A percentile compares a stretch with the other conserved stretches of the same genome.
Conservation (phyloP, 2,329 filamentous ascomycete genomes). For the Alternaria ethzedia region DNA sequence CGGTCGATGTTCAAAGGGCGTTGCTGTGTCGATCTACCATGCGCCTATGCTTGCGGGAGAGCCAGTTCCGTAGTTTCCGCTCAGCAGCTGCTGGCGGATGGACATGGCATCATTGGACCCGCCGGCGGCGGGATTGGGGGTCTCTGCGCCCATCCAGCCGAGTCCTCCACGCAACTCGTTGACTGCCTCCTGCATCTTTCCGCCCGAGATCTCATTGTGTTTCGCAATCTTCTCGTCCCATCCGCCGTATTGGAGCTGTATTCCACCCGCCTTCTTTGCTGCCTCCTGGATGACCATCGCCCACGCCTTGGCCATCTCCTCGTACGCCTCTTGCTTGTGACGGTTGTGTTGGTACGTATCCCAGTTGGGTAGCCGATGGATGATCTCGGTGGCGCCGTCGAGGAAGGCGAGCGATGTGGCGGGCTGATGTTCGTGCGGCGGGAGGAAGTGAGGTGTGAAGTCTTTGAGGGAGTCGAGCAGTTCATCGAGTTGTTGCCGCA, state of each 20-base stretch:
- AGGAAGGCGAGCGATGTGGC: slow-evolving; percentile 84
- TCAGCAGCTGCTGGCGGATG: slow-evolving; percentile 58
- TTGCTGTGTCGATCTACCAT: slow-evolving; percentile 51
- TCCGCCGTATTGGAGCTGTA: slow-evolving; percentile 84
- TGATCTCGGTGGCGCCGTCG: slow-evolving; percentile 86
- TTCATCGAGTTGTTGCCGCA: slow-evolving; percentile 78
- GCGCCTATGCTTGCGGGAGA: slow-evolving; percentile 62
- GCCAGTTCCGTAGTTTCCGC: slow-evolving; percentile 62
- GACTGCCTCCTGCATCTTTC: slow-evolving; percentile 80
- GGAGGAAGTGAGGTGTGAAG: slow-evolving; percentile 94
- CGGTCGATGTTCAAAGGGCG: not conserved
- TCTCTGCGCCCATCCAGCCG: slow-evolving; percentile 73
- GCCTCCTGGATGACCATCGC: slow-evolving; percentile 88
- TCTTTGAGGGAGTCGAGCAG: slow-evolving; percentile 90
- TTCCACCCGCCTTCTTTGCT: slow-evolving; percentile 87
- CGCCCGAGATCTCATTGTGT: slow-evolving; percentile 86
- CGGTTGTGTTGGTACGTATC: slow-evolving; percentile 86
- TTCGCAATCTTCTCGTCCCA: slow-evolving; percentile 90
- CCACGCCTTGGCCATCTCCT: slow-evolving; percentile 95
- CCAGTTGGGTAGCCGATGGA: slow-evolving; percentile 91
- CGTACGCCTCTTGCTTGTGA: slow-evolving; percentile 94
- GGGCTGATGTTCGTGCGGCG: slow-evolving; percentile 86
- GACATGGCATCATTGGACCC: slow-evolving; percentile 41
- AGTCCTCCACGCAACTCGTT: slow-evolving; percentile 76
- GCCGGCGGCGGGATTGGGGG: slow-evolving; percentile 24